These are phyloP conservation scores for Bacidia gigantensis DNA, from an alignment of 495 filamentous ascomycete species.

Conservation along the genomic window DNA sequence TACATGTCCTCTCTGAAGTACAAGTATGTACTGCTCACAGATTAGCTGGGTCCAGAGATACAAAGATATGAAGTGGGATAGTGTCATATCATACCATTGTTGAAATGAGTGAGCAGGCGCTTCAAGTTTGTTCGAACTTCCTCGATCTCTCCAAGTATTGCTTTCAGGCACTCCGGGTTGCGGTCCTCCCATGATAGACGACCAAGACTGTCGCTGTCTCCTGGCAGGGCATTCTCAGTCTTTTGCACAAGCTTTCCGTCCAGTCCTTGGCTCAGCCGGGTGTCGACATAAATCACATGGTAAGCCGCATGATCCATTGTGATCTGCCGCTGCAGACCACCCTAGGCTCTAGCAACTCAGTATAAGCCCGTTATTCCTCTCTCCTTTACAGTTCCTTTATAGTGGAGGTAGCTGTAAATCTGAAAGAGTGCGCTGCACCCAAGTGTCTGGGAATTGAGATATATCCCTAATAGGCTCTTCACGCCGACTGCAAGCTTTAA, in stretches of 20 bases:
- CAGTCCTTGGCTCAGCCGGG: slow-evolving; percentile 50
- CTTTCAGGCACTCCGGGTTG: slow-evolving; percentile 17
- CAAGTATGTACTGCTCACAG: slow-evolving; percentile 53
- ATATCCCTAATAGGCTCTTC: too few species aligned
- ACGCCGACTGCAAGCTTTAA: too few species aligned
- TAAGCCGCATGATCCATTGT: slow-evolving; percentile 52
- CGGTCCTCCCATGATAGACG: slow-evolving; percentile 13
- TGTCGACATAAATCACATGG: slow-evolving; percentile 75
- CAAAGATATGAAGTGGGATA: slow-evolving; percentile 3
- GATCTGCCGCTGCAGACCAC: slow-evolving; percentile 10
- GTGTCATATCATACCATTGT: slow-evolving; percentile 34
- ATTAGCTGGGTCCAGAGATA: slow-evolving; percentile 7
- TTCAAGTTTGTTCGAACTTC: slow-evolving; percentile 37
- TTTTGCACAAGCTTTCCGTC: slow-evolving; percentile 30
- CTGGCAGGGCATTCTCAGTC: slow-evolving; percentile 18
- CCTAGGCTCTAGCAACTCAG: too few species aligned
- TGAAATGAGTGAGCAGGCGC: slow-evolving; percentile 36
- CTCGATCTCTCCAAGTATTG: slow-evolving; percentile 33
- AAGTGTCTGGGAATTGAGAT: too few species aligned
- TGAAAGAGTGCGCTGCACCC: too few species aligned
- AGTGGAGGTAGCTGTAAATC: too few species aligned
- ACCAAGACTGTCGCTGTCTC: slow-evolving; percentile 11
- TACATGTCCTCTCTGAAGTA: slow-evolving; percentile 53
- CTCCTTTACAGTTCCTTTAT: too few species aligned
- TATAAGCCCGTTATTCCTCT: too few species aligned